These are phyloP conservation scores for Diatrype stigma DNA, from an alignment of 2,329 filamentous ascomycete species.

Conservation along the genomic window DNA sequence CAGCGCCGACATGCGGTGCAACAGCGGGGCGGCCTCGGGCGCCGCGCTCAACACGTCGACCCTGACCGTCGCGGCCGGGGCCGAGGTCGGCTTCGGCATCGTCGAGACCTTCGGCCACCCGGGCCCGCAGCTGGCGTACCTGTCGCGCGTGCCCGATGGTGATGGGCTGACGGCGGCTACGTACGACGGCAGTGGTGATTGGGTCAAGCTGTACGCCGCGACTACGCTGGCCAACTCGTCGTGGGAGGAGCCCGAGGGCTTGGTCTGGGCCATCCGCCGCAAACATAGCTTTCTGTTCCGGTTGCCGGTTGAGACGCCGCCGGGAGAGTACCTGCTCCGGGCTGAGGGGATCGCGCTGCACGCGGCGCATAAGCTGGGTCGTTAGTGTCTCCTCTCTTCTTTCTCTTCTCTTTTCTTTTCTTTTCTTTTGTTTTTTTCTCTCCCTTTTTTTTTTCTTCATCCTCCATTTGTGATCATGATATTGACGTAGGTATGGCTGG, in stretches of 20 bases:
- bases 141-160: too few relatives aligned
- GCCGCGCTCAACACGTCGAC: conserved; percentile 2
- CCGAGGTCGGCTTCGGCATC: too few relatives aligned
- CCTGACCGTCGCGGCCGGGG: too few relatives aligned
- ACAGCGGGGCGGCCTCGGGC: conserved; percentile 8
- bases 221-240: conserved; percentile 1
- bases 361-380: conserved; percentile 17
- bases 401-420: neutral
- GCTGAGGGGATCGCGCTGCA: conserved; percentile 19
- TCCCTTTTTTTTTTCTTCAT: too few relatives aligned
- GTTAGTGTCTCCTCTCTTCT: neutral
- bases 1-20: conserved; percentile 17
- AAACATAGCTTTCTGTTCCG: conserved; percentile 10
- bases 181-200: too few relatives aligned
- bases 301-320: conserved; percentile 9
- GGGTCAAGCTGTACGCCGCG: too few relatives aligned
- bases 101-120: too few relatives aligned
- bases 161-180: too few relatives aligned
- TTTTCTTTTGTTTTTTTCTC: too few relatives aligned
- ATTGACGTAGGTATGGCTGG: neutral
- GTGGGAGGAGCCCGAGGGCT: conserved; percentile 2
- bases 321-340: conserved; percentile 20
- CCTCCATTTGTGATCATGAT: neutral
- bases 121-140: too few relatives aligned
- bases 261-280: conserved; percentile 4